Base-by-base conservation (phyloP, 176 grass and related monocot genomes). In the Zizania latifolia region DNA sequence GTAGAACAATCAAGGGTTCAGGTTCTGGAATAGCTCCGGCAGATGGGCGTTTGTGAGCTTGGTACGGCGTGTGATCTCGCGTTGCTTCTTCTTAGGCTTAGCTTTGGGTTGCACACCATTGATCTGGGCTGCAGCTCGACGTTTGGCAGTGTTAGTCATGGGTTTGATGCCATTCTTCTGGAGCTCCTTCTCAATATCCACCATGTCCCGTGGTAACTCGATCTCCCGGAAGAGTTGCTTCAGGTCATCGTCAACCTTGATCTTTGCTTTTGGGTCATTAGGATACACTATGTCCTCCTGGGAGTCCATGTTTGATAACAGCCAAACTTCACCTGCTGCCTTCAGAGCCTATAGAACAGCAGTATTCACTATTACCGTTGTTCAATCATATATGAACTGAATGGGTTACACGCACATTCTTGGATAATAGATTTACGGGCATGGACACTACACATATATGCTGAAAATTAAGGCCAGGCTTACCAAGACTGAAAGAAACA, bases 11-110 rank as follows among this genome's bases (percentile, higher is more conserved):
- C 56, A 86, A 53, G 70, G 57, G 40, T 80, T 75, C 13, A 93
- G 71, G 29, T 85, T 67, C 64, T 93, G 73, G 64, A 97, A 97
- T 22, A 97, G 90, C 80, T 97, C 93, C 6, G 93, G 93, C 40
- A 97, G 86, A 88, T 97, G 93, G 7, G 93, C 88, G 64, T 97
- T 97, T 1, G 93, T 97, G 41, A 97, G 85, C 90, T 89, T 97
- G 57, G 90, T 93, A 61, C 90, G 86, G 39, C 75, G 70, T 6
- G 83, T 97, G 39, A 97, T 90, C 65, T 90, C 87, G 0, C 81
- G 83, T 13, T 86, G 86, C 40, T 89, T 92, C 82, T 97, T 97
- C 72, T 92, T 92, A 61, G 87, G 68, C 60, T 91, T 93, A 22
- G 85, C 68, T 74, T 93, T 90, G 43, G 90, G 77, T 17, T 75